These are phyloP conservation scores for Talaromyces verruculosus DNA, from an alignment of 2,329 filamentous ascomycete genomes.

Conservation along the genomic window DNA sequence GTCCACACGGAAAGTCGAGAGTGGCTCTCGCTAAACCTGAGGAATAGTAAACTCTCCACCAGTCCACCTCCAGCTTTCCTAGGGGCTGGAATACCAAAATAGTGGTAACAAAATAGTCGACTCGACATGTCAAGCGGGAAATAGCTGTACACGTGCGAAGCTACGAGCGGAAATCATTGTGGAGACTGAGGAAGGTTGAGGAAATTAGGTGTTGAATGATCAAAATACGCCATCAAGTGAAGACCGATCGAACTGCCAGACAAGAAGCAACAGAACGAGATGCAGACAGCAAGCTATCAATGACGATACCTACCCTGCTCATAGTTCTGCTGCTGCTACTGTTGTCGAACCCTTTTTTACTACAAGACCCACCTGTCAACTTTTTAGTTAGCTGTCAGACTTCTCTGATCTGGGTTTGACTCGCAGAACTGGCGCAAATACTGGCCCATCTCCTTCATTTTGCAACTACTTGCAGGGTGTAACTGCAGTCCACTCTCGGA, in stretches of 20 bases:
- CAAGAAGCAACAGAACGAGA: background rate
- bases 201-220: background rate
- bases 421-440: constrained; percentile 9
- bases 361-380: constrained; percentile 20
- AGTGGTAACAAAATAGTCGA: background rate
- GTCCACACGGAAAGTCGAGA: constrained; percentile 1
- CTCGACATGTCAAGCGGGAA: constrained; percentile 2
- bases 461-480: constrained; percentile 15
- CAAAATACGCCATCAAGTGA: background rate
- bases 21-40: constrained; percentile 6
- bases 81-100: background rate
- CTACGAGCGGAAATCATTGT: background rate
- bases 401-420: constrained; percentile 15
- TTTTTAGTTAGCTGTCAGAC: constrained; percentile 12
- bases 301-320: background rate
- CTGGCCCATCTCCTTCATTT: constrained; percentile 13
- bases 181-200: background rate
- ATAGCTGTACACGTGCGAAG: background rate
- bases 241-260: background rate
- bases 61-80: constrained; percentile 1
- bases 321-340: background rate
- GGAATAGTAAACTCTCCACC: constrained; percentile 4
- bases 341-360: background rate
- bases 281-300: background rate
- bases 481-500: constrained; percentile 12